phyloP scores from a whole-genome alignment of 129 eudicot species.

The Flaveria sonorensis region DNA sequence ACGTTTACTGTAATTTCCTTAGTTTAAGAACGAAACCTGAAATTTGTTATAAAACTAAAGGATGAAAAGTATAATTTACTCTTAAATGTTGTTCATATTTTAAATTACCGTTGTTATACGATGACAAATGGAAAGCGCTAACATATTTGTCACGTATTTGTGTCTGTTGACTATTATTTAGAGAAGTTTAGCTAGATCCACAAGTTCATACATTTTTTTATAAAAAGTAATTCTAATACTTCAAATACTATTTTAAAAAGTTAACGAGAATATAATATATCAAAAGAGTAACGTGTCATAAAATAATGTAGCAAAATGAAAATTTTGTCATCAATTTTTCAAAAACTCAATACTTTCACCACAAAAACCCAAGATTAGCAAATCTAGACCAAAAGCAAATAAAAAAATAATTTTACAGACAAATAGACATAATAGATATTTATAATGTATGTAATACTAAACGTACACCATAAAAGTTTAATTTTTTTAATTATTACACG shows the following conservation, averaged over 20 bases:
- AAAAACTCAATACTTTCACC: no score
- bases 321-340: not conserved
- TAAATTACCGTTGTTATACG: not conserved
- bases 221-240: not conserved
- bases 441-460: not conserved
- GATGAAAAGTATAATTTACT: no score
- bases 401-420: not conserved
- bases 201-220: not conserved
- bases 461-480: not conserved
- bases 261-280: not conserved
- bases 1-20: no score
- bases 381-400: not conserved
- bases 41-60: no score
- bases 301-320: not conserved
- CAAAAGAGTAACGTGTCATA: not conserved
- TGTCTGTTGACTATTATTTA: no score
- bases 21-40: no score
- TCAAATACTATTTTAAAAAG: not conserved
- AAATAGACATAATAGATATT: not conserved
- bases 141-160: not conserved
- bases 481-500: no score
- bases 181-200: no score
- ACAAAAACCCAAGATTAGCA: not conserved
- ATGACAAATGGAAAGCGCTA: not conserved
- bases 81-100: not conserved